Evolutionary conservation across 2,329 filamentous ascomycete genomes (phyloP).

Genomic region (Fusarium sp.): DNA sequence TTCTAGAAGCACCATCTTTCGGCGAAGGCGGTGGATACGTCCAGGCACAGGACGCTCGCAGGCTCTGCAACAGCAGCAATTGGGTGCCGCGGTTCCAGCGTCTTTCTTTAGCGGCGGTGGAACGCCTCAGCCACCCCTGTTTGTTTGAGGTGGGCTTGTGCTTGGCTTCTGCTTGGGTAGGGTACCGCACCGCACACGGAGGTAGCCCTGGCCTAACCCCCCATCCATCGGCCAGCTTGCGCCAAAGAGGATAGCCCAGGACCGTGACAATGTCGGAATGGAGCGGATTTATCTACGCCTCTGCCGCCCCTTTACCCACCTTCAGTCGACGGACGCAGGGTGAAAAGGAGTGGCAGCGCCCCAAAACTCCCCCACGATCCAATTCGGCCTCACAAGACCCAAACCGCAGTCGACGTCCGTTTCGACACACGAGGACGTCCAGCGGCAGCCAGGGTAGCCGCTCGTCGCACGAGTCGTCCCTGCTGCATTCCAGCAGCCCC

Average conservation of each 20-base stretch:
- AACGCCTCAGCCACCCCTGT: conserved; percentile 38
- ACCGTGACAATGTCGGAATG: conserved; percentile 47
- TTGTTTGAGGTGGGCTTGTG: neutral
- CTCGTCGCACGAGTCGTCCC: conserved; percentile 44
- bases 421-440: conserved; percentile 40
- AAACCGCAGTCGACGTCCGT: conserved; percentile 32
- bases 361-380: conserved; percentile 35
- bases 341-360: conserved; percentile 45
- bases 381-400: conserved; percentile 35
- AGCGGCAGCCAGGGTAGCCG: conserved; percentile 45
- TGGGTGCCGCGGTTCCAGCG: conserved; percentile 24
- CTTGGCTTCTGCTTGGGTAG: neutral
- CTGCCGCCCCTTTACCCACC: conserved; percentile 47
- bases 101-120: conserved; percentile 37
- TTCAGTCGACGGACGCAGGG: conserved; percentile 36
- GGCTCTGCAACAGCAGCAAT: conserved; percentile 16
- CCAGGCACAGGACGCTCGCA: conserved; percentile 30
- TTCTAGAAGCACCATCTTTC: conserved; percentile 46
- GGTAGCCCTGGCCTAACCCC: conserved; percentile 28
- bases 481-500: conserved; percentile 47
- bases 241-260: conserved; percentile 44
- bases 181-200: conserved; percentile 23
- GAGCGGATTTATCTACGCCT: conserved; percentile 46
- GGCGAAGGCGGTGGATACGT: conserved; percentile 27
- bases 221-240: conserved; percentile 38